Percentiles rank a stretch among this genome's conserved stretches.
These are phyloP conservation scores for Thecaphora frezii DNA, from an alignment of 1,284 basidiomycete genomes.

Conservation along the genomic window DNA sequence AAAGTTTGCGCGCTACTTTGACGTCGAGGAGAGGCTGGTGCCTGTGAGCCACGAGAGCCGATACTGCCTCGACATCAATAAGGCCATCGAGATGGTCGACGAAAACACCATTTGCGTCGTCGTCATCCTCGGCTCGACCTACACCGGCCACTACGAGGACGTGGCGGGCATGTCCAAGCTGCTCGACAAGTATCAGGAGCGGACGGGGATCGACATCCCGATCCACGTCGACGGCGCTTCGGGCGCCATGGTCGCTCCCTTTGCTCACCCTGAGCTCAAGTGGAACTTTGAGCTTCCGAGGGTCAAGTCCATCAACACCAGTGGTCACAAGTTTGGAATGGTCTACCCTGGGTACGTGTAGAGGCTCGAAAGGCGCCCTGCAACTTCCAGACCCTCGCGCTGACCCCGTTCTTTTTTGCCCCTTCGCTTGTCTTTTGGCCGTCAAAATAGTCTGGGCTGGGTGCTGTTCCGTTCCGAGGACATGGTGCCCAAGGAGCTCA, in stretches of 20 bases:
- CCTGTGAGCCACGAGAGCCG: slow-evolving; percentile 40
- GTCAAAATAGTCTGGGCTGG: slow-evolving; percentile 64
- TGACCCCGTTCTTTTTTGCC: too few species aligned
- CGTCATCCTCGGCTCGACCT: slow-evolving; percentile 72
- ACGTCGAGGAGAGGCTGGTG: slow-evolving; percentile 68
- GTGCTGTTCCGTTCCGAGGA: slow-evolving; percentile 50
- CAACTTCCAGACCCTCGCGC: too few species aligned
- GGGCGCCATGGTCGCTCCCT: slow-evolving; percentile 68
- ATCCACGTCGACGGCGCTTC: slow-evolving; percentile 68
- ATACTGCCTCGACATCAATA: slow-evolving; percentile 80
- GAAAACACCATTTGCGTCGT: slow-evolving; percentile 70
- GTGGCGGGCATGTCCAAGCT: slow-evolving; percentile 82
- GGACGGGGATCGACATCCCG: slow-evolving; percentile 67
- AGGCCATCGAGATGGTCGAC: slow-evolving; percentile 82
- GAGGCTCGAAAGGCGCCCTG: too few species aligned
- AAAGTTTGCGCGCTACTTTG: slow-evolving; percentile 79
- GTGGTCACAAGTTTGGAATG: slow-evolving; percentile 79
- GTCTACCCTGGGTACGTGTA: slow-evolving; percentile 73
- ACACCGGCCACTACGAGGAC: slow-evolving; percentile 90
- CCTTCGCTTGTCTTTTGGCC: too few species aligned
- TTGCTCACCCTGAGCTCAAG: slow-evolving; percentile 70
- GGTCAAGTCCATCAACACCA: slow-evolving; percentile 78
- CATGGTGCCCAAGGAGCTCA: slow-evolving; percentile 63
- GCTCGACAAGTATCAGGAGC: slow-evolving; percentile 80
- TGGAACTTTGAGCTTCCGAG: slow-evolving; percentile 72